Percentiles rank a stretch among this genome's conserved stretches.
Evolutionary conservation across 176 grass and related monocot species (phyloP).

Genomic region (Bothriochloa decipiens): DNA sequence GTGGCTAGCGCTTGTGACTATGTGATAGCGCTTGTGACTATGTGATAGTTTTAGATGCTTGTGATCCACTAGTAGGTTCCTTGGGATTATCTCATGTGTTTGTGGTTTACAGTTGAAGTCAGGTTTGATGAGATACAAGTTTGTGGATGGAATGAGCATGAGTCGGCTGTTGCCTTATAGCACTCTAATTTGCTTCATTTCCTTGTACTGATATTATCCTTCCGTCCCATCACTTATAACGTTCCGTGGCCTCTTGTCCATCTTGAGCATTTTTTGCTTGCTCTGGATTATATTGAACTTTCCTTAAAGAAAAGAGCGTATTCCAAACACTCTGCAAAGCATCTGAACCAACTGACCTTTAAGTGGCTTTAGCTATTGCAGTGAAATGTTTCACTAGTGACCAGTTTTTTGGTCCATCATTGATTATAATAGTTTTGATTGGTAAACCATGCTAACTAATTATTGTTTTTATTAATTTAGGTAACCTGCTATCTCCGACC

Average conservation of each 20-base stretch:
- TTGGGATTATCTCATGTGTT: not conserved
- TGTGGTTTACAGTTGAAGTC: not conserved
- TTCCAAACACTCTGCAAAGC: not conserved
- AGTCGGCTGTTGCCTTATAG: not conserved
- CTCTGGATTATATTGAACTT: not conserved
- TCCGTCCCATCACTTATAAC: not conserved
- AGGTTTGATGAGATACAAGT: not conserved
- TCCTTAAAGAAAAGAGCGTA: not conserved
- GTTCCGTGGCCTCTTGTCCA: not conserved
- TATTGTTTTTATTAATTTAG: slow-evolving; percentile 41
- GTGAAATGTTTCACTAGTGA: not conserved
- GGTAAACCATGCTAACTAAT: slow-evolving; percentile 28
- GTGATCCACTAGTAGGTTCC: not conserved
- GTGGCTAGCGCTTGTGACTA: not conserved
- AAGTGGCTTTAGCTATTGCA: slow-evolving; percentile 11
- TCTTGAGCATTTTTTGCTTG: not conserved
- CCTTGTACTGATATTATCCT: not conserved
- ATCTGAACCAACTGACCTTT: not conserved
- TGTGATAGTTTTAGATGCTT: not conserved
- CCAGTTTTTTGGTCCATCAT: not conserved
- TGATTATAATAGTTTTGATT: not conserved
- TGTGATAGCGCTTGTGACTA: not conserved
- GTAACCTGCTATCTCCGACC: slow-evolving; percentile 34
- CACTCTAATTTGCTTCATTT: slow-evolving; percentile 10
- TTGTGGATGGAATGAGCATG: not conserved